Percentiles rank a stretch among this genome's conserved stretches.
Evolutionary conservation across 2,329 filamentous ascomycete genomes (phyloP).

Genomic region (Trichophaea hybrida): DNA sequence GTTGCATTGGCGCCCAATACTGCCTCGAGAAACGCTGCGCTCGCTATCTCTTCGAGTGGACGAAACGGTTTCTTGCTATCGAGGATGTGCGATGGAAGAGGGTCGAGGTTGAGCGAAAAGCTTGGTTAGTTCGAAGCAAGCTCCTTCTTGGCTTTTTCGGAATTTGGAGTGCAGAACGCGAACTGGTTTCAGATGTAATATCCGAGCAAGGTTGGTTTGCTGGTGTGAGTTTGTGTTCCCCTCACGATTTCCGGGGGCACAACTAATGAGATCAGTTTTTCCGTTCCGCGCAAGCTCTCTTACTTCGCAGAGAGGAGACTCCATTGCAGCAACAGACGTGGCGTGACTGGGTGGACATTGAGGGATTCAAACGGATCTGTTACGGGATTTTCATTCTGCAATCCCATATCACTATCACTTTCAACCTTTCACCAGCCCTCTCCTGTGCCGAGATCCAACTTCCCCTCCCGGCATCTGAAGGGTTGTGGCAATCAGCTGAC

Average conservation of each 20-base stretch:
- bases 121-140: not conserved
- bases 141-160: slow-evolving; percentile 4
- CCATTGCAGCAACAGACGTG: slow-evolving; percentile 1
- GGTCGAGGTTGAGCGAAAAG: not conserved
- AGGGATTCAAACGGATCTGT: slow-evolving; percentile 6
- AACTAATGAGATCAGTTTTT: not conserved
- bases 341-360: not conserved
- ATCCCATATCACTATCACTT: slow-evolving; percentile 2
- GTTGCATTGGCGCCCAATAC: slow-evolving; percentile 5
- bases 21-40: slow-evolving; percentile 4
- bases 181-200: not conserved
- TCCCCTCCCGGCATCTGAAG: not conserved
- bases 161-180: slow-evolving; percentile 1
- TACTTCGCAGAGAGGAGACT: not conserved
- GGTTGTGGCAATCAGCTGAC: not conserved
- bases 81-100: slow-evolving; percentile 6
- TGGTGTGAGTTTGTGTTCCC: not conserved
- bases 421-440: slow-evolving; percentile 3
- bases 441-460: not conserved
- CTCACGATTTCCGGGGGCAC: not conserved
- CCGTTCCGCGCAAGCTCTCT: not conserved
- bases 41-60: slow-evolving; percentile 7
- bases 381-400: slow-evolving; percentile 6
- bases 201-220: not conserved
- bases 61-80: slow-evolving; percentile 2